Evolutionary conservation across 2,329 filamentous ascomycete species (phyloP).

Genomic region (Ceratocystis huliohia): DNA sequence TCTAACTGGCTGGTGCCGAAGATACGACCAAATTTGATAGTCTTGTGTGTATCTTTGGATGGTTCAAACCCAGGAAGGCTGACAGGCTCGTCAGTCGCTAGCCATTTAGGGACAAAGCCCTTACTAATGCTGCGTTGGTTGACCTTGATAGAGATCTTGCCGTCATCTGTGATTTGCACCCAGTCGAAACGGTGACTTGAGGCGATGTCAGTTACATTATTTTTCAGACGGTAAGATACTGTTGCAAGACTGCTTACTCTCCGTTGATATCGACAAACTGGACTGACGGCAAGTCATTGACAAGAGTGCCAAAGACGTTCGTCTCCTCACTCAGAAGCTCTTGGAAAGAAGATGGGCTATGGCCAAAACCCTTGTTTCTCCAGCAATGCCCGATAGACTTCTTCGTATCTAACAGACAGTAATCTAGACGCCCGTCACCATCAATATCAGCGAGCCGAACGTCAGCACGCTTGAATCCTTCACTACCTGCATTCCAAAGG

Average conservation of each 20-base stretch:
- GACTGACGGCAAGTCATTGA: constrained; percentile 22
- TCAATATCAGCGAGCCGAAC: constrained; percentile 28
- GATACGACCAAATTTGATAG: constrained; percentile 22
- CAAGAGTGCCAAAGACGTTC: constrained; percentile 15
- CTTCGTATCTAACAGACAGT: constrained; percentile 22
- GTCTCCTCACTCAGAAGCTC: constrained; percentile 20
- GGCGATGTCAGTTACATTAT: constrained; percentile 22
- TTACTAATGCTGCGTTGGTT: constrained; percentile 23
- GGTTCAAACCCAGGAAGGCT: not conserved
- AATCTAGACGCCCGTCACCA: constrained; percentile 29
- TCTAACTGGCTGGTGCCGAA: constrained; percentile 19
- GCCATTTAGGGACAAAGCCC: constrained; percentile 19
- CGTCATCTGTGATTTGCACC: constrained; percentile 26
- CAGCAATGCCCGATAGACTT: constrained; percentile 25
- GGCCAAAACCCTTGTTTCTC: constrained; percentile 27
- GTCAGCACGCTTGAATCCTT: constrained; percentile 21
- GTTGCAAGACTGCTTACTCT: constrained; percentile 12
- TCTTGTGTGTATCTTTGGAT: not conserved
- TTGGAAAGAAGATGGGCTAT: constrained; percentile 29
- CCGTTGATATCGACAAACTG: constrained; percentile 24
- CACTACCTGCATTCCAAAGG: constrained; percentile 9
- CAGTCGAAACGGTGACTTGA: constrained; percentile 11
- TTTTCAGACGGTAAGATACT: not conserved
- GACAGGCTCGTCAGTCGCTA: not conserved
- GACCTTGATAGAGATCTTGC: constrained; percentile 24